Evolutionary conservation across 1,139 yeast species (phyloP).

Genomic region (Kodamaea sp.): DNA sequence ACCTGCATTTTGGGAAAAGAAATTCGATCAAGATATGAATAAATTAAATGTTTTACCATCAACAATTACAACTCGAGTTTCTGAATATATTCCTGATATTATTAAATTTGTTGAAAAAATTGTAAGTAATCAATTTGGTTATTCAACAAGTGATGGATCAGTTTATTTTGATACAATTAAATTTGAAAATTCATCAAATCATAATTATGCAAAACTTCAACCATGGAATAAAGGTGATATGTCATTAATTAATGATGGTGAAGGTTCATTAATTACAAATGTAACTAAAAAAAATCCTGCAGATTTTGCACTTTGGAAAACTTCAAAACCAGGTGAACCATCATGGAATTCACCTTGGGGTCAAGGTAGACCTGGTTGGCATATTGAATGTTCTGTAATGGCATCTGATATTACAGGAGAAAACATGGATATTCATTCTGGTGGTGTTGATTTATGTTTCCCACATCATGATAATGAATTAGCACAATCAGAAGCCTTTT

Average conservation of each 20-base stretch:
- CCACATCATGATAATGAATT: conserved; percentile 99
- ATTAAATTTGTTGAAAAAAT: conserved; percentile 73
- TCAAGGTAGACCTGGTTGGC: conserved; percentile 99
- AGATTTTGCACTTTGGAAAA: conserved; percentile 96
- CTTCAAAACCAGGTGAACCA: conserved; percentile 97
- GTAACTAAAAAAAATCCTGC: conserved; percentile 63
- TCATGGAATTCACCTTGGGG: conserved; percentile 97
- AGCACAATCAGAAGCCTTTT: conserved; percentile 95
- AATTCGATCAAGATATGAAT: conserved; percentile 82
- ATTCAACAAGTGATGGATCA: conserved; percentile 77
- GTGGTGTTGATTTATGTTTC: conserved; percentile 95
- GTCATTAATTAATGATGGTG: conserved; percentile 89
- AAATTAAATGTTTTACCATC: conserved; percentile 81
- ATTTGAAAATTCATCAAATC: conserved; percentile 69
- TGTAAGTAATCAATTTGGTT: conserved; percentile 77
- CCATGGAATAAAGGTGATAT: conserved; percentile 96
- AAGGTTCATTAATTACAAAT: conserved; percentile 71
- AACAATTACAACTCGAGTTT: conserved; percentile 87
- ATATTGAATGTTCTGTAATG: conserved; percentile 98
- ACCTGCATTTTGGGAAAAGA: conserved; percentile 86
- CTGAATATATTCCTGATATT: conserved; percentile 93
- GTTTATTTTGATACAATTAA: conserved; percentile 90
- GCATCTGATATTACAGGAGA: conserved; percentile 85
- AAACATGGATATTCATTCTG: conserved; percentile 90
- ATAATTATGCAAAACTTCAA: conserved; percentile 90